phyloP scores from a whole-genome alignment of 2,329 filamentous ascomycete species.

The Fusarium tuaranense region DNA sequence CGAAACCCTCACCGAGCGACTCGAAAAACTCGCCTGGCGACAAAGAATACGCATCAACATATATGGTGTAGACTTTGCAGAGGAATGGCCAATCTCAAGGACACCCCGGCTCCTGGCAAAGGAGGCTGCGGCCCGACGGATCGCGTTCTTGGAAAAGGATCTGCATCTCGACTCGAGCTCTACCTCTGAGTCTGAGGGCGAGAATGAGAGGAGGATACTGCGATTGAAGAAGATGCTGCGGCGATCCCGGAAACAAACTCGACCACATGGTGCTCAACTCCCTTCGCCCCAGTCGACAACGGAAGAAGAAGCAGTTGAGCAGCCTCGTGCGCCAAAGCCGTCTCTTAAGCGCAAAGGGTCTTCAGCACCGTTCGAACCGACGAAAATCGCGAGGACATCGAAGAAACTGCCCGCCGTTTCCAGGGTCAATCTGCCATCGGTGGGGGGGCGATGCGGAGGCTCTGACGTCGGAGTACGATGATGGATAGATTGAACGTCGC shows the following conservation, averaged over 20 bases:
- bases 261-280: neutral
- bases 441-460: neutral
- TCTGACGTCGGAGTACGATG: neutral
- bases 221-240: neutral
- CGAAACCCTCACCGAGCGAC: neutral
- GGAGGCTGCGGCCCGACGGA: neutral
- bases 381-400: neutral
- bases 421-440: neutral
- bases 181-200: neutral
- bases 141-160: neutral
- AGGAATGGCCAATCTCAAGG: constrained; percentile 1
- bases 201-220: neutral
- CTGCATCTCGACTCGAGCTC: neutral
- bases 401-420: neutral
- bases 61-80: neutral
- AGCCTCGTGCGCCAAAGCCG: neutral
- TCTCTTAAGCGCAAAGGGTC: neutral
- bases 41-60: neutral
- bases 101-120: neutral
- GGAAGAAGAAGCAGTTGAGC: neutral
- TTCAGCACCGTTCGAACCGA: no score
- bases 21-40: neutral
- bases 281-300: neutral
- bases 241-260: neutral
- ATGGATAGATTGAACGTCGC: neutral